Evolutionary conservation across 1,284 basidiomycete species (phyloP), one percentile per base, ranked within the genome.

Genomic region (Puccinia coronata): DNA sequence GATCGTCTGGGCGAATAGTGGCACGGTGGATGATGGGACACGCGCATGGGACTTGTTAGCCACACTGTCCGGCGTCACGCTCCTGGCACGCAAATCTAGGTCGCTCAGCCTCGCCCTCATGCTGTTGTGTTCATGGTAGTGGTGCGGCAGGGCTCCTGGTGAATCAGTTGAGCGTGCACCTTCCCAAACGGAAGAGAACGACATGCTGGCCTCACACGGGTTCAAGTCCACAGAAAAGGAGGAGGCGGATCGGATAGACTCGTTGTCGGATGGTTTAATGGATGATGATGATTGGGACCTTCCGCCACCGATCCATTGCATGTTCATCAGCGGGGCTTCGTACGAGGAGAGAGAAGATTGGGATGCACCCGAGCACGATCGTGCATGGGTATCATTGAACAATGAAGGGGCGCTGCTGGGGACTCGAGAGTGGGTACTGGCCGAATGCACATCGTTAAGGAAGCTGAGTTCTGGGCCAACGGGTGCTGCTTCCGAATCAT

Each of bases 1-100:
- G 12, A 39, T 74, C 18, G 57, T 74, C 23, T 74, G 53, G n/a
- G 72, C 72, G 9, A 74, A 5, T n/a, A 74, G 39, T 18, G 55
- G 49, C 20, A 20, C 14, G n/a, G 31, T n/a, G 31, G 34, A 25
- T 25, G 43, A 34, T 0, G 43, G 51, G 0, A 8, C 25, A 53
- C 31, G 31, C 16, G 28, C 47, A 1, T 51, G 43, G 1, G 23
- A 51, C 16, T 23, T 51, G 12, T 23, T n/a, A 71, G 47, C 6
- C 5, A 1, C 18, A 69, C 41, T n/a, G n/a, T 49, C 25, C n/a
- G 18, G n/a, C 43, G 43, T 8, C 43, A 43, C 8, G 43, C 43
- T 47, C 28, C 16, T 18, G n/a, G 18, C 67, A 34, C 18, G 47
- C 67, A 49, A n/a, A 69, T 49, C 47, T 20, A 69, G 25, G 36